Percentiles rank a stretch among this genome's conserved stretches.
phyloP scores from a whole-genome alignment of 768 basidiomycete species.

The Tylopilus intermedius region DNA sequence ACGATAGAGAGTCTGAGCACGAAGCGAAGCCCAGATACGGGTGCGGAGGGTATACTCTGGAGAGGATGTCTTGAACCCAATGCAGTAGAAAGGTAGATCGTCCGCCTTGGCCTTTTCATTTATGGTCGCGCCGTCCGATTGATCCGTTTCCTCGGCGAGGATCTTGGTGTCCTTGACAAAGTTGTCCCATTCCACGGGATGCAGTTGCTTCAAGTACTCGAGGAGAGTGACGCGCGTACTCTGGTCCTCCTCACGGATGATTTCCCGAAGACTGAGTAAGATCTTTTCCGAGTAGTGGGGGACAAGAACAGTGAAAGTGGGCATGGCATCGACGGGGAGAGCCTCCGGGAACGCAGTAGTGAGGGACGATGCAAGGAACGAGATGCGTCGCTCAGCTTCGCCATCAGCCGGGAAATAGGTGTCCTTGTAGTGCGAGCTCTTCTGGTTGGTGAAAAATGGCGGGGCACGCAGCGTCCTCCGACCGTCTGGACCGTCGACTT shows the following conservation, averaged over 20 bases:
- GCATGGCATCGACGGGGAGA: slow-evolving; percentile 96
- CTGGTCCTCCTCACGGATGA: slow-evolving; percentile 96
- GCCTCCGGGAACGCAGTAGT: slow-evolving; percentile 95
- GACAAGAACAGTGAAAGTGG: slow-evolving; percentile 98
- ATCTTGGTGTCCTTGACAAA: slow-evolving; percentile 99
- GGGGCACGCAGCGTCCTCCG: slow-evolving; percentile 91
- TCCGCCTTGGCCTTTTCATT: slow-evolving; percentile 86
- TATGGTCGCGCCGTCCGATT: slow-evolving; percentile 45
- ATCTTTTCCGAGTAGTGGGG: slow-evolving; percentile 99
- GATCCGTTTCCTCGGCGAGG: slow-evolving; percentile 81
- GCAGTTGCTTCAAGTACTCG: slow-evolving; percentile 97
- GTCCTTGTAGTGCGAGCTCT: slow-evolving; percentile 59
- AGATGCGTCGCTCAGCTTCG: slow-evolving; percentile 96
- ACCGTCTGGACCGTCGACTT: slow-evolving; percentile 86
- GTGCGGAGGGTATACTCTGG: slow-evolving; percentile 98
- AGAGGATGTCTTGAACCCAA: slow-evolving; percentile 98
- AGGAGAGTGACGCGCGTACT: slow-evolving; percentile 94
- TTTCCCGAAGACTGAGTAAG: slow-evolving; percentile 90
- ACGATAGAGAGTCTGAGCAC: slow-evolving; percentile 96
- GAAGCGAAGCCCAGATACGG: slow-evolving; percentile 97
- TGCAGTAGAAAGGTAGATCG: slow-evolving; percentile 98
- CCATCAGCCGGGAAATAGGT: slow-evolving; percentile 93
- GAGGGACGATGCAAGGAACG: slow-evolving; percentile 96
- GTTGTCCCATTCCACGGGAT: slow-evolving; percentile 99
- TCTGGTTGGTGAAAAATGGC: slow-evolving; percentile 96